Evolutionary conservation across 768 basidiomycete species (phyloP).

Genomic region (Mycena vulgaris): DNA sequence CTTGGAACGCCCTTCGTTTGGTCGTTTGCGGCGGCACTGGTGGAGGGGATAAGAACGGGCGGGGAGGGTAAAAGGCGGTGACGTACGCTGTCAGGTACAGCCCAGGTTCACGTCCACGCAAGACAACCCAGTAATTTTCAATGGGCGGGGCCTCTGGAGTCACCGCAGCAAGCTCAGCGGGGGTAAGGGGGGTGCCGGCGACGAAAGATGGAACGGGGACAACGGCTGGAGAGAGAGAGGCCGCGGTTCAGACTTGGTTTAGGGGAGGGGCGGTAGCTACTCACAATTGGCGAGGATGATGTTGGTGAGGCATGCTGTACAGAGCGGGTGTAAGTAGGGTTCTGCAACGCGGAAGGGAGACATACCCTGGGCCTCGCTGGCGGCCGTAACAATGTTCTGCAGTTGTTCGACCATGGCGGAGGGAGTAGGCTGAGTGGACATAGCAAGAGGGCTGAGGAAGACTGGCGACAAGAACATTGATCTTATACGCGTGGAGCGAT

Average conservation of each 20-base stretch:
- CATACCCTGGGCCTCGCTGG: too few relatives aligned
- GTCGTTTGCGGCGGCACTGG: not conserved
- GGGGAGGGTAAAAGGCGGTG: too few relatives aligned
- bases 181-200: not conserved
- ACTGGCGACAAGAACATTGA: too few relatives aligned
- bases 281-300: not conserved
- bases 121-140: conserved; percentile 11
- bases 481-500: too few relatives aligned
- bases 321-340: too few relatives aligned
- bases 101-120: conserved; percentile 5
- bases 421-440: too few relatives aligned
- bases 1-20: conserved; percentile 2
- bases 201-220: not conserved
- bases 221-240: not conserved
- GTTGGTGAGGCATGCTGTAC: not conserved
- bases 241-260: not conserved
- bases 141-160: not conserved
- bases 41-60: not conserved
- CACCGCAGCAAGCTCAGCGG: not conserved
- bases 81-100: conserved; percentile 1
- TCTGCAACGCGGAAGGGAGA: too few relatives aligned
- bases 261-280: not conserved
- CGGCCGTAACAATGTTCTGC: too few relatives aligned
- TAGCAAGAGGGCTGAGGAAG: too few relatives aligned
- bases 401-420: too few relatives aligned